A percentile compares a stretch with the other conserved stretches of the same genome.
Evolutionary conservation across 768 basidiomycete genomes (phyloP).

Genomic region (Phaffia australis): DNA sequence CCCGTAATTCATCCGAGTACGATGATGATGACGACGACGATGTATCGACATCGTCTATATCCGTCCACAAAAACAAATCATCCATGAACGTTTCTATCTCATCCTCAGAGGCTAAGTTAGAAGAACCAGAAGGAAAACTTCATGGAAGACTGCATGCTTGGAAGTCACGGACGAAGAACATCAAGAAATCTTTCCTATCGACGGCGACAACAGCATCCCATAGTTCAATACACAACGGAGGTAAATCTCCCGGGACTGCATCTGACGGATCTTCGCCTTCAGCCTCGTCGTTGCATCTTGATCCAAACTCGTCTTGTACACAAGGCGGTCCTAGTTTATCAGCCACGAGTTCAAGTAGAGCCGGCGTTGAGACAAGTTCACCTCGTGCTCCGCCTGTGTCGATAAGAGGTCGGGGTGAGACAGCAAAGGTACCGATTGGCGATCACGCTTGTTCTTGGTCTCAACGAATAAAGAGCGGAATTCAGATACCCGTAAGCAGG

Average conservation of each 20-base stretch:
- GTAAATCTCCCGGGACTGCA: neutral
- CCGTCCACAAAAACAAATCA: too few species aligned
- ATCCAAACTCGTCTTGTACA: neutral
- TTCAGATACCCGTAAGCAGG: slow-evolving; percentile 54
- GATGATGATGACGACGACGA: too few species aligned
- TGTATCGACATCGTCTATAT: too few species aligned
- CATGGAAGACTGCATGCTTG: too few species aligned
- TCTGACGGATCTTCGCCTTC: neutral
- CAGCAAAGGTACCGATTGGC: slow-evolving; percentile 50
- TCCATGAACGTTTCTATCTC: too few species aligned
- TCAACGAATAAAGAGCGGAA: slow-evolving; percentile 47
- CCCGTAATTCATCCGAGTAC: too few species aligned
- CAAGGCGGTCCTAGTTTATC: neutral
- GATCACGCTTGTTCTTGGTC: slow-evolving; percentile 60
- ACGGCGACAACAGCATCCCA: neutral
- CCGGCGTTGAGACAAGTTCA: neutral
- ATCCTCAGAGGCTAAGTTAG: too few species aligned
- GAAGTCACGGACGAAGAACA: too few species aligned
- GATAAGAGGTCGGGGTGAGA: slow-evolving; percentile 44
- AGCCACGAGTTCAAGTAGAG: neutral
- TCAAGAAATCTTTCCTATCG: too few species aligned
- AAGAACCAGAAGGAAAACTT: too few species aligned
- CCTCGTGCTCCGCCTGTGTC: neutral
- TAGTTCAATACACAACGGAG: neutral
- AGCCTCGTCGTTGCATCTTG: neutral